Base-by-base conservation (phyloP, 2,329 filamentous ascomycete genomes). In the Phyllosticta capitalensis region DNA sequence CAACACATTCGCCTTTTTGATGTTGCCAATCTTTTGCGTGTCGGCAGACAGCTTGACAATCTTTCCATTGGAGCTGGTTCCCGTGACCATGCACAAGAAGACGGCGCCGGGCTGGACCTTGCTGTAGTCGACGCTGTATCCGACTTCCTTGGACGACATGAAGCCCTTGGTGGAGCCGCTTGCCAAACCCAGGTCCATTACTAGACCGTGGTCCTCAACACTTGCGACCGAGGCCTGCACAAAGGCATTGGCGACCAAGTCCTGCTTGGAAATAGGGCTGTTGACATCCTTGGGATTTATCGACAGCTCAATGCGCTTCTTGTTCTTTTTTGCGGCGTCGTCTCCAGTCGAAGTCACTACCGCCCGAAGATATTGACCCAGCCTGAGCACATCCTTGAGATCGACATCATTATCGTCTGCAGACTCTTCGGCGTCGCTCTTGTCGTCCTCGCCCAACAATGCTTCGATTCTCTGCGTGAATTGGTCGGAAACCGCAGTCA, bases 191-290 rank as follows among this genome's bases (percentile, higher is more conserved):
- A 97, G 75, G 66, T 96, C 90, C 90, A 99, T 96, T 59, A 97
- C 83, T 61, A 94, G 82, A 63, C 94, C 94, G 68, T 96, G 92
- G 67, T 99, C 95, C 73, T 99, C 92, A n/a, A 95, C 87, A 72
- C 92, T 99, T 55, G 82, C 75, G 24, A 99, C 86, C 0, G 91
- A 87, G 1, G 91, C 92, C 81, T 97, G 95, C 20, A 97, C 78
- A 52, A 89, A 91, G 64, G 79, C 81, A 68, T 95, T 87, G 49
- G 81, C 75, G 9, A 94, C 84, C 9, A 96, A 74, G 66, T 90
- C 90, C 49, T 87, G 83, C 64, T 83, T 81, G 3, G 82, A 78
- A 21, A 99, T 77, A 1, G 89, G 87, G 2, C 82, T 81, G 71
- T 99, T 99, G 58, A 90, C 81, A 63, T 89, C 82, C 61, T 82